Evolutionary conservation across 2,329 filamentous ascomycete genomes (phyloP).

Genomic region (Xylaria sp.): DNA sequence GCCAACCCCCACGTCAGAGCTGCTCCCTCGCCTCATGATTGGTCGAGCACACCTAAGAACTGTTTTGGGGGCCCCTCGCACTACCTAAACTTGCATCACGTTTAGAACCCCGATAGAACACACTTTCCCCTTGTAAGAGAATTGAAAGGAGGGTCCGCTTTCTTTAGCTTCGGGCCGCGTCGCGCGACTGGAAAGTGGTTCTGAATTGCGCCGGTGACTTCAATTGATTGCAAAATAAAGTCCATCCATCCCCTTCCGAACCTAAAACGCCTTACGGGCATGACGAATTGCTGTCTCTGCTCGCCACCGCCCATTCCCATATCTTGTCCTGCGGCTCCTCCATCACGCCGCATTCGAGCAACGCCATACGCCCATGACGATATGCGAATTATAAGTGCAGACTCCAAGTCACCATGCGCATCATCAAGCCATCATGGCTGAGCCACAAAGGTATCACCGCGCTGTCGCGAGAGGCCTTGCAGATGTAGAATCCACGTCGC

Average conservation of each 20-base stretch:
- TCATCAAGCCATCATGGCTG: constrained; percentile 96
- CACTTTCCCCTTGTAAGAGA: not conserved
- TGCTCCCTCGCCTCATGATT: too few relatives aligned
- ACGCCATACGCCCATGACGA: constrained; percentile 40
- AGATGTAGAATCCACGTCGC: not conserved
- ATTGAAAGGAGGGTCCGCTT: constrained; percentile 27
- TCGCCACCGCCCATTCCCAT: not conserved
- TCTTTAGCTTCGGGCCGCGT: constrained; percentile 44
- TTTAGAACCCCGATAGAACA: constrained; percentile 12
- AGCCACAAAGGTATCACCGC: constrained; percentile 81
- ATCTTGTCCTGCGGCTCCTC: not conserved
- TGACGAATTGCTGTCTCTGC: constrained; percentile 3
- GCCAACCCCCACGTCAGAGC: too few relatives aligned
- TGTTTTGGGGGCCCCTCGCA: too few relatives aligned
- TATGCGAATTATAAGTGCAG: constrained; percentile 47
- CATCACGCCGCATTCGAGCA: not conserved
- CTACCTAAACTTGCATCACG: too few relatives aligned
- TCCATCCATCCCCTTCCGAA: not conserved
- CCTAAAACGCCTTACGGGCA: not conserved
- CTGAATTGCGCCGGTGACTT: constrained; percentile 32
- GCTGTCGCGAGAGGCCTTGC: not conserved
- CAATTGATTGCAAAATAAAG: constrained; percentile 8
- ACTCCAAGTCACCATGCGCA: constrained; percentile 68
- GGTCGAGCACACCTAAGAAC: too few relatives aligned
- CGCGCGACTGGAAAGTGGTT: constrained; percentile 42